These are phyloP conservation scores for Larix kaempferi DNA, from an alignment of 75 land plant species.

Conservation along the genomic window DNA sequence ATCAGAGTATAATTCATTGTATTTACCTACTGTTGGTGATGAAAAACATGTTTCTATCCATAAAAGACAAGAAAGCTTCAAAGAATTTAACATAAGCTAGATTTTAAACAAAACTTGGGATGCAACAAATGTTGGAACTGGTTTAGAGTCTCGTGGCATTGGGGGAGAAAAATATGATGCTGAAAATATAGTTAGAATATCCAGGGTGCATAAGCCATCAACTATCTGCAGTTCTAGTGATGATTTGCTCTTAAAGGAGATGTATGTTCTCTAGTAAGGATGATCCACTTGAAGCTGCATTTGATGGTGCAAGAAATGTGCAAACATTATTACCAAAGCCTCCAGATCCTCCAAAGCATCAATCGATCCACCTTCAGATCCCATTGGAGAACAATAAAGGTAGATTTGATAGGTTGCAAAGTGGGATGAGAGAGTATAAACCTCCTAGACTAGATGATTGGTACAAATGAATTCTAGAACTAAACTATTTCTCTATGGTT, in stretches of 20 bases:
- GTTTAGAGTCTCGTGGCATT: not conserved
- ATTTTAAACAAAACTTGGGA: not conserved
- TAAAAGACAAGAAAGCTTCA: not conserved
- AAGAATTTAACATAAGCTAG: no score
- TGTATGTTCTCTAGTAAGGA: conserved; percentile 35
- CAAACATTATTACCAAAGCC: conserved; percentile 19
- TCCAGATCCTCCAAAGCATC: conserved; percentile 29
- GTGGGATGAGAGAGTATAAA: conserved; percentile 33
- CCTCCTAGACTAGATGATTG: conserved; percentile 61
- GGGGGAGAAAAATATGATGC: not conserved
- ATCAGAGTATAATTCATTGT: not conserved
- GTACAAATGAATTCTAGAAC: not conserved
- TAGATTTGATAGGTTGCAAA: conserved; percentile 24
- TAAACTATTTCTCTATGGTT: conserved; percentile 69
- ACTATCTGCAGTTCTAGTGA: not conserved
- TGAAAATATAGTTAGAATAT: not conserved
- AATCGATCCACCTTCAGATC: conserved; percentile 56
- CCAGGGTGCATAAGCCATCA: not conserved
- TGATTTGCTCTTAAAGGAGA: conserved; percentile 29
- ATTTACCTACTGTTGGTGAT: not conserved
- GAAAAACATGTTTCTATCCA: not conserved
- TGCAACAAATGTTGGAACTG: not conserved
- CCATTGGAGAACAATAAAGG: no score
- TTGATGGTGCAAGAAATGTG: conserved; percentile 21
- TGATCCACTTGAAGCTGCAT: conserved; percentile 45